phyloP scores from a whole-genome alignment of 148 eudicot genomes.

The Hydrangea macrophylla region DNA sequence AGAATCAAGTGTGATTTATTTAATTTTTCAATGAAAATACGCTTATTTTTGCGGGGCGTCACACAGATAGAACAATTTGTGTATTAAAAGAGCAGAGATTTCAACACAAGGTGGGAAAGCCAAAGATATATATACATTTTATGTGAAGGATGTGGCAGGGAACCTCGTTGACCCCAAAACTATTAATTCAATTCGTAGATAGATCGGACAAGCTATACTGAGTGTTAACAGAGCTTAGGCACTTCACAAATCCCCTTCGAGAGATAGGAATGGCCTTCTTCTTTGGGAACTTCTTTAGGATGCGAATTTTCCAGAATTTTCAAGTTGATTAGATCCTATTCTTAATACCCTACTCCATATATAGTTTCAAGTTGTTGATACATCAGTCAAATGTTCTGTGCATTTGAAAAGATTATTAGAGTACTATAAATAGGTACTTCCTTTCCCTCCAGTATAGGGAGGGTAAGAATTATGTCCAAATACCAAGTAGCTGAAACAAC shows the following conservation, averaged over 20 bases:
- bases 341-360: slow-evolving; percentile 1
- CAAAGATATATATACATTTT: slow-evolving; percentile 63
- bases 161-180: slow-evolving; percentile 57
- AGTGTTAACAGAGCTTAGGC: slow-evolving; percentile 50
- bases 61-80: slow-evolving; percentile 77
- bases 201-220: slow-evolving; percentile 56
- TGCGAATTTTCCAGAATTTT: slow-evolving; percentile 27
- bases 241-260: slow-evolving; percentile 35
- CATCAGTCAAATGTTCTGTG: too few species aligned
- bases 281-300: slow-evolving; percentile 58
- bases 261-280: slow-evolving; percentile 56
- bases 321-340: slow-evolving; percentile 24
- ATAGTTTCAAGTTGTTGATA: not conserved
- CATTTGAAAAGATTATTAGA: not conserved
- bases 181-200: slow-evolving; percentile 48
- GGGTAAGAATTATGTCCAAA: too few species aligned
- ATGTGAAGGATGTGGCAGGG: slow-evolving; percentile 69
- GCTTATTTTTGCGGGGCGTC: too few species aligned
- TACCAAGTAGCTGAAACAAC: too few species aligned
- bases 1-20: too few species aligned
- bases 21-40: too few species aligned
- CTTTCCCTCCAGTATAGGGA: slow-evolving; percentile 12
- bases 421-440: slow-evolving; percentile 13
- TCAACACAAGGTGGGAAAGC: slow-evolving; percentile 68
- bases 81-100: slow-evolving; percentile 69